Evolutionary conservation across 306 rosid genomes (phyloP).

Genomic region (Dryas alaskensis): DNA sequence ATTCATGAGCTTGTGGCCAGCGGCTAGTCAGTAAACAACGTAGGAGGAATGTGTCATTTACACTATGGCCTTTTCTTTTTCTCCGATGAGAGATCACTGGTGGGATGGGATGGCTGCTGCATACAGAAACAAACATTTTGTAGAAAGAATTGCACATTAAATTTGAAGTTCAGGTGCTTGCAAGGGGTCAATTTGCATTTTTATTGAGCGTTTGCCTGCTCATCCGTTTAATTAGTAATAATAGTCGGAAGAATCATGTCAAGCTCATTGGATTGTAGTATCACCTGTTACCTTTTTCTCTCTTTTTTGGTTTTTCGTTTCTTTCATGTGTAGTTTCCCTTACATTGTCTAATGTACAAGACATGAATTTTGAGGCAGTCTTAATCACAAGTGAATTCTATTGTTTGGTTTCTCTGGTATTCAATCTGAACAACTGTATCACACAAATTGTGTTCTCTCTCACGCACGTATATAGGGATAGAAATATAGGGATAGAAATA

Average conservation of each 20-base stretch:
- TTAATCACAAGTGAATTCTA: background rate
- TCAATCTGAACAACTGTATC: background rate
- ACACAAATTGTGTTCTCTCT: too few species aligned
- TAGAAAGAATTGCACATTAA: constrained; percentile 34
- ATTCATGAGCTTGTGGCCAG: constrained; percentile 91
- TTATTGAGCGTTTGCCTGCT: background rate
- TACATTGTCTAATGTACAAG: constrained; percentile 2
- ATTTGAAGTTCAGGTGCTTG: constrained; percentile 14
- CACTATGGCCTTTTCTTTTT: constrained; percentile 22
- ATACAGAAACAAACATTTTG: constrained; percentile 39
- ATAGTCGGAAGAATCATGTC: background rate
- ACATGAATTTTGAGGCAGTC: background rate
- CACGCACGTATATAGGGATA: too few species aligned
- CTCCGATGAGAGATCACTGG: constrained; percentile 28
- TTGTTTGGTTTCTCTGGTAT: constrained; percentile 4
- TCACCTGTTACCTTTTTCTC: background rate
- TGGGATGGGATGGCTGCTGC: constrained; percentile 20
- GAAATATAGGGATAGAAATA: too few species aligned
- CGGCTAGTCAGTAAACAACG: constrained; percentile 51
- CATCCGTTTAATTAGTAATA: background rate
- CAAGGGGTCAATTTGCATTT: constrained; percentile 12
- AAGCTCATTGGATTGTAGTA: background rate
- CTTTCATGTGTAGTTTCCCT: constrained; percentile 1
- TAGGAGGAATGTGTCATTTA: constrained; percentile 24
- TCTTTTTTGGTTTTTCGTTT: background rate